phyloP scores from a whole-genome alignment of 116 monocot species.

The Posidonia oceanica region DNA sequence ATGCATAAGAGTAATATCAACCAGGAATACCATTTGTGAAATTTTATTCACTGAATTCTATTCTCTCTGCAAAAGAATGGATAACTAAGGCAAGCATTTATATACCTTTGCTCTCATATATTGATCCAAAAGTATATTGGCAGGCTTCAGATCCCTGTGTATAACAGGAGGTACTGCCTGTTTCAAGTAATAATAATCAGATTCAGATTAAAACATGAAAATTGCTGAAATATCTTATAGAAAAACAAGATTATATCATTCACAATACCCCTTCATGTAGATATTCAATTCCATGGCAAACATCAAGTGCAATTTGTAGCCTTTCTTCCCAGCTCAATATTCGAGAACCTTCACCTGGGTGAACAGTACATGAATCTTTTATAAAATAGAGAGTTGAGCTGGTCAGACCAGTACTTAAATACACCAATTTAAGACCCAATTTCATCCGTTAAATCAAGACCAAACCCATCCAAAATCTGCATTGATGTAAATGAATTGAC shows the following conservation, averaged over 20 bases:
- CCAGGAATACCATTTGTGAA: too few relatives aligned
- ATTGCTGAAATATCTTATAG: neutral
- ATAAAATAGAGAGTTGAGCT: too few relatives aligned
- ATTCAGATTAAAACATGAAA: neutral
- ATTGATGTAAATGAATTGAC: too few relatives aligned
- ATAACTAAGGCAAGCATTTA: neutral
- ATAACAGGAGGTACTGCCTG: slow-evolving; percentile 88
- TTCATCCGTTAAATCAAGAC: too few relatives aligned
- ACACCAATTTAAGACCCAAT: too few relatives aligned
- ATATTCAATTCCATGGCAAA: slow-evolving; percentile 93
- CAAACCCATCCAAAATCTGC: too few relatives aligned
- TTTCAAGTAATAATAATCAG: slow-evolving; percentile 4
- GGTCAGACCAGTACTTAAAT: too few relatives aligned
- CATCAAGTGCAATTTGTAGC: slow-evolving; percentile 77
- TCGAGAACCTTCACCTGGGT: slow-evolving; percentile 41
- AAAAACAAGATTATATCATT: slow-evolving; percentile 3
- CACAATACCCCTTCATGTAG: slow-evolving; percentile 86
- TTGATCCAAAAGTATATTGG: slow-evolving; percentile 84
- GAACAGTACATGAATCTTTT: neutral
- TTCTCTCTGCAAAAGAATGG: neutral
- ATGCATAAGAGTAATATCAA: too few relatives aligned
- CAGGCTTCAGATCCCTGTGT: slow-evolving; percentile 93
- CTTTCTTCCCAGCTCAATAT: slow-evolving; percentile 76
- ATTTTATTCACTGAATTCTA: too few relatives aligned
- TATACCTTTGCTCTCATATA: slow-evolving; percentile 86